A percentile compares a stretch with the other conserved stretches of the same genome.
Evolutionary conservation across 345 rosid species (phyloP).

Genomic region (Lagerstroemia speciosa): DNA sequence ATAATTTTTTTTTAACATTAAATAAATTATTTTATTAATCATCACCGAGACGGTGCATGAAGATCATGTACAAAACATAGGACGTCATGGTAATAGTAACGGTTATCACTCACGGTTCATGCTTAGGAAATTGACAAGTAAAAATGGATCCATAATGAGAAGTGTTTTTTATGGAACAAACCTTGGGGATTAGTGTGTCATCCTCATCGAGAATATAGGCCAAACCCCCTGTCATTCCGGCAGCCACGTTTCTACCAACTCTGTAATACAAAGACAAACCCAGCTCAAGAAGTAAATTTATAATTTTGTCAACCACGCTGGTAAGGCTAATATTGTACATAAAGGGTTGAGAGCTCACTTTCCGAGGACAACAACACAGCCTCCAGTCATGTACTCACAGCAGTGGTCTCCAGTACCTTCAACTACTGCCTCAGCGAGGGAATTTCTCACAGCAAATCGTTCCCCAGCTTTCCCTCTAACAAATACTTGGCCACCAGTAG

Average conservation of each 20-base stretch:
- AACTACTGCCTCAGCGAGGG: slow-evolving; percentile 95
- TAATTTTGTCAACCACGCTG: slow-evolving; percentile 8
- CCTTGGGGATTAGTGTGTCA: slow-evolving; percentile 81
- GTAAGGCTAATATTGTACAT: not conserved
- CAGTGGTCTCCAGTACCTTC: slow-evolving; percentile 99
- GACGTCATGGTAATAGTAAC: no score
- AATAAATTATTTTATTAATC: no score
- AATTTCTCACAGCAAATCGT: slow-evolving; percentile 96
- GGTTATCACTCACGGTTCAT: no score
- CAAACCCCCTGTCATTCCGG: slow-evolving; percentile 99
- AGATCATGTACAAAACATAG: no score
- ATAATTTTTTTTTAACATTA: no score
- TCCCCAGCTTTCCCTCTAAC: slow-evolving; percentile 98
- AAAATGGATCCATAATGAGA: not conserved
- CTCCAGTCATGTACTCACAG: slow-evolving; percentile 99
- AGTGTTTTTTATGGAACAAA: slow-evolving; percentile 14
- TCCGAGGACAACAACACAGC: slow-evolving; percentile 90
- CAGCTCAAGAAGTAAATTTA: not conserved
- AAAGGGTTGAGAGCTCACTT: slow-evolving; percentile 51
- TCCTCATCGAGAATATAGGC: slow-evolving; percentile 92
- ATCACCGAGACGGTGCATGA: no score
- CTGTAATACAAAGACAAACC: slow-evolving; percentile 34
- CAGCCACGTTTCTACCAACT: slow-evolving; percentile 98
- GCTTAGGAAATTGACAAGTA: not conserved
- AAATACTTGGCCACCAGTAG: slow-evolving; percentile 93